Evolutionary conservation across 169 alveolate genomes (phyloP).

Genomic region (Plasmodium blacklocki): DNA sequence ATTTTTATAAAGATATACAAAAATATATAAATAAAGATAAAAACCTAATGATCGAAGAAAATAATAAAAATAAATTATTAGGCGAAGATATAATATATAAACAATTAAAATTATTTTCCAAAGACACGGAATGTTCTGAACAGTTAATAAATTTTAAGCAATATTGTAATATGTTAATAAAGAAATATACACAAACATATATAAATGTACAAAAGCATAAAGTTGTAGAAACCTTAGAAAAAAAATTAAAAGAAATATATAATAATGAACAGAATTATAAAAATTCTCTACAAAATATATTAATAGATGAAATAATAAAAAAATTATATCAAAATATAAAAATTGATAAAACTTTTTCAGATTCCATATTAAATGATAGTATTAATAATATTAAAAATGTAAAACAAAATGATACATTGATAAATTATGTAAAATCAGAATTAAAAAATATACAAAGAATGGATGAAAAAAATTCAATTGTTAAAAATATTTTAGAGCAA

Average conservation of each 20-base stretch:
- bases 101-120: constrained; percentile 83
- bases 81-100: constrained; percentile 88
- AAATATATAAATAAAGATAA: constrained; percentile 82
- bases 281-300: constrained; percentile 32
- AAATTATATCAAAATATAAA: constrained; percentile 13
- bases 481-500: constrained; percentile 37
- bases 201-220: constrained; percentile 26
- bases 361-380: constrained; percentile 33
- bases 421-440: constrained; percentile 20
- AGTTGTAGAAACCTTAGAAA: constrained; percentile 34
- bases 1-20: constrained; percentile 84
- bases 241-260: constrained; percentile 67
- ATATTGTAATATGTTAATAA: constrained; percentile 19
- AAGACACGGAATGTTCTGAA: constrained; percentile 77
- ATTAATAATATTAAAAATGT: constrained; percentile 27
- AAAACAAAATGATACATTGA: constrained; percentile 35
- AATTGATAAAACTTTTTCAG: constrained; percentile 14
- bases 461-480: constrained; percentile 20
- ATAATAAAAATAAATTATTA: constrained; percentile 83
- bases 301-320: constrained; percentile 46
- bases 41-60: constrained; percentile 84
- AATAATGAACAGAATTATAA: constrained; percentile 41
- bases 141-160: constrained; percentile 71
- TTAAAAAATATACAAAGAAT: constrained; percentile 3
- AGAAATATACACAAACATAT: constrained; percentile 24